A percentile compares a stretch with the other conserved stretches of the same genome.
Evolutionary conservation across 2,329 filamentous ascomycete genomes (phyloP).

Genomic region (Paraconiothyrium sp.): DNA sequence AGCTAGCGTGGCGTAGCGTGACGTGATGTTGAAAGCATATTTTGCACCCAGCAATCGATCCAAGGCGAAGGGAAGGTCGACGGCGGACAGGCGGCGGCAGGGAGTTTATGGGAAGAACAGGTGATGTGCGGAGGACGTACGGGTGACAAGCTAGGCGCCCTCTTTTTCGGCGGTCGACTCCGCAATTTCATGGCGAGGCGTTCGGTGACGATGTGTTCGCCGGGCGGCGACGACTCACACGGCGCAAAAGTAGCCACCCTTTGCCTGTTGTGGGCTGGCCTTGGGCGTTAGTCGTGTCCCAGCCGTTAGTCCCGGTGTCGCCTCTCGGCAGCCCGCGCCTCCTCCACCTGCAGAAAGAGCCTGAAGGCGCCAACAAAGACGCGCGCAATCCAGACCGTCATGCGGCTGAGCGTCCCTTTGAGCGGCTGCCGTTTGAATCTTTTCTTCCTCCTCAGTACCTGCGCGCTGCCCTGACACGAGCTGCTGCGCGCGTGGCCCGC

Average conservation of each 20-base stretch:
- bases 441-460: not conserved
- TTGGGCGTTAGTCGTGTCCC: slow-evolving; percentile 5
- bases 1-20: slow-evolving; percentile 12
- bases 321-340: slow-evolving; percentile 1
- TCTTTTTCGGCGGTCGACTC: slow-evolving; percentile 18
- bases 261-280: slow-evolving; percentile 12
- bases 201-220: slow-evolving; percentile 16
- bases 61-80: not conserved
- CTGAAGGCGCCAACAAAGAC: not conserved
- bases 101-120: slow-evolving; percentile 1
- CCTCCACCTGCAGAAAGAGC: not conserved
- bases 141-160: slow-evolving; percentile 13
- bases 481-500: not conserved
- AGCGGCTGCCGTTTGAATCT: not conserved
- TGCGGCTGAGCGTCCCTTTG: not conserved
- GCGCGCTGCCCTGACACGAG: not conserved
- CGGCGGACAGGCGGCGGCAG: not conserved
- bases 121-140: slow-evolving; percentile 5
- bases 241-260: slow-evolving; percentile 8
- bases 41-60: not conserved
- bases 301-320: slow-evolving; percentile 16
- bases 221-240: slow-evolving; percentile 17
- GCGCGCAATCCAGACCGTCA: not conserved
- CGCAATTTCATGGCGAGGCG: slow-evolving; percentile 17
- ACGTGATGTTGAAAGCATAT: slow-evolving; percentile 7